These are phyloP conservation scores for Mollisiaceae sp. DNA, from an alignment of 2,329 filamentous ascomycete genomes.

Conservation along the genomic window DNA sequence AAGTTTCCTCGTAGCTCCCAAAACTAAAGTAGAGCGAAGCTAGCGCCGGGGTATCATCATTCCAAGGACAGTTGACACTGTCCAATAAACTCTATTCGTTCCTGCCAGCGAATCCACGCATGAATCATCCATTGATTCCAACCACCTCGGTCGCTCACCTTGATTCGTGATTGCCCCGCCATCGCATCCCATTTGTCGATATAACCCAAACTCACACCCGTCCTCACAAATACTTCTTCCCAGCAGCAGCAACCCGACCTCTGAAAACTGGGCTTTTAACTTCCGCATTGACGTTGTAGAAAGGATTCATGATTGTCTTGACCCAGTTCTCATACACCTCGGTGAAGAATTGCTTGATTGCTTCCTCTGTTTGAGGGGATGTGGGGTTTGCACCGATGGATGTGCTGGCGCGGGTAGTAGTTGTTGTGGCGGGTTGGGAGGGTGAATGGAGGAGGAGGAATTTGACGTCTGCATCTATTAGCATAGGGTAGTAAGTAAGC, in stretches of 20 bases:
- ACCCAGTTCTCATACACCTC: slow-evolving; percentile 98
- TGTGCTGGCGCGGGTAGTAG: slow-evolving; percentile 62
- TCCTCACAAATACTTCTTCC: slow-evolving; percentile 82
- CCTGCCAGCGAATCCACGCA: no score
- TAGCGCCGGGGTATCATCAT: no score
- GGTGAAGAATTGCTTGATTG: slow-evolving; percentile 89
- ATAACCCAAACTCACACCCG: background rate
- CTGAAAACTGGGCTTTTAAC: slow-evolving; percentile 88
- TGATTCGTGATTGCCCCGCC: background rate
- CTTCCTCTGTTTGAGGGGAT: slow-evolving; percentile 90
- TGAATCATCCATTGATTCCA: no score
- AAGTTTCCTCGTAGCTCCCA: no score
- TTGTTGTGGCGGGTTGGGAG: slow-evolving; percentile 51
- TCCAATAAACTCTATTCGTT: no score
- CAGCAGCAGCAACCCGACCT: slow-evolving; percentile 80
- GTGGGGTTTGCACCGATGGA: slow-evolving; percentile 84
- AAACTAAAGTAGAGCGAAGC: no score
- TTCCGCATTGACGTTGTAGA: slow-evolving; percentile 85
- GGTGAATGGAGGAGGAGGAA: slow-evolving; percentile 95
- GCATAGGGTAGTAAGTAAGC: background rate
- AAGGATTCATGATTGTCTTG: slow-evolving; percentile 96
- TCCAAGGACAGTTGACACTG: no score
- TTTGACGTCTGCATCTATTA: slow-evolving; percentile 66
- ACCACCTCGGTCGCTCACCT: no score
- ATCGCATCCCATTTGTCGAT: no score